Base-by-base conservation (phyloP, 208 protist genomes). In the Leishmania gerbilli region DNA sequence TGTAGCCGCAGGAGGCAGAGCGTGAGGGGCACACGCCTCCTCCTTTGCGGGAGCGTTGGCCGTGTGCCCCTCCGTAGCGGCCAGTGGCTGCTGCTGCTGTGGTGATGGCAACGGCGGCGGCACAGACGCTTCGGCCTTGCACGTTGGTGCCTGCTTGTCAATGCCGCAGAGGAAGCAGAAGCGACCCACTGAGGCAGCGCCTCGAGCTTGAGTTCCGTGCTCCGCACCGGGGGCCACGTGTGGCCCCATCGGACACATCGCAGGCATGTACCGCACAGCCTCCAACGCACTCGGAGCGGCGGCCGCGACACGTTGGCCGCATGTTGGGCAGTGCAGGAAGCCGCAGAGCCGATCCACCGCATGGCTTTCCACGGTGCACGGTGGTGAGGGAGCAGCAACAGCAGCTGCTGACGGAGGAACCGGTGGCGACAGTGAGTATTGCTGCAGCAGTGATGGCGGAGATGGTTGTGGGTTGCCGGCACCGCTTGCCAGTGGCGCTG, bases 141-240 rank as follows among this genome's bases (percentile, higher is more conserved):
- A 27, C 15, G n/a, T 47, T 9, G 65, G 45, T 11, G 67, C 53
- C 42, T 75, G 42, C 58, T 71, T 37, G 47, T 68, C 62, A 11
- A 72, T 53, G 34, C 86, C 86, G 37, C 86, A 86, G 62, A 86
- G 51, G 19, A 84, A 62, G 76, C 82, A 84, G 53, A 75, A 89
- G 0, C 37, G 56, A 60, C 71, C 51, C 21, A 58, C 77, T 37
- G 13, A n/a, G 17, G 47, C 60, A 58, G 8, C 71, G 31, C 24
- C 56, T n/a, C 6, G n/a, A 5, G 51, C 19, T 31, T 15, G 42
- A 31, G 17, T 21, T 1, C 53, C 17, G 37, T 67, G 47, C 15
- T n/a, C 42, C 37, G 1, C 49, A 65, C n/a, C 19, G 45, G 27
- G 19, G 21, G 6, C 34, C 42, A 31, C 3, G 40, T 79, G 56